These are phyloP conservation scores for Diplodia scrobiculata DNA, from an alignment of 2,329 filamentous ascomycete species.

Conservation along the genomic window DNA sequence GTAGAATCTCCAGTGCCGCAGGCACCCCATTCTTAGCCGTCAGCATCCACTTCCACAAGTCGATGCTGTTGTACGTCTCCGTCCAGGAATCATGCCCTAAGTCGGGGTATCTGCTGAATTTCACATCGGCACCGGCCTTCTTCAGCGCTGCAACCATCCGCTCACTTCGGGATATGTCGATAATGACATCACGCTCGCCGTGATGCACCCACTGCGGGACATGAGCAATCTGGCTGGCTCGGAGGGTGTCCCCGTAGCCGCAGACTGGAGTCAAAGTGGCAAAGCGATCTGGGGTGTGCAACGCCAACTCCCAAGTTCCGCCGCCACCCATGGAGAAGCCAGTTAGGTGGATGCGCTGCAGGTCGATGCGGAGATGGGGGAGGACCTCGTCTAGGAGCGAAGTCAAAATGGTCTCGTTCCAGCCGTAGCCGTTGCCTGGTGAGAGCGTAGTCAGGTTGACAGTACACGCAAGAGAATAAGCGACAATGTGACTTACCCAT, in stretches of 20 bases:
- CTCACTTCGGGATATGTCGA: constrained; percentile 11
- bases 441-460: neutral
- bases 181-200: constrained; percentile 28
- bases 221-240: constrained; percentile 24
- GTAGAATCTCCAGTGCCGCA: neutral
- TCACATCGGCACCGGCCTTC: constrained; percentile 22
- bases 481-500: neutral
- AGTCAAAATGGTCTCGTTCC: constrained; percentile 28
- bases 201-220: constrained; percentile 30
- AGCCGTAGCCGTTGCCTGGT: constrained; percentile 31
- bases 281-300: constrained; percentile 31
- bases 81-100: constrained; percentile 30
- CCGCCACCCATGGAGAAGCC: constrained; percentile 32
- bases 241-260: constrained; percentile 28
- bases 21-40: neutral
- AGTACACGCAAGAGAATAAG: neutral
- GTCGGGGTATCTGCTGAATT: constrained; percentile 27
- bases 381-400: constrained; percentile 30
- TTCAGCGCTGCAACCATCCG: constrained; percentile 29
- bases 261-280: constrained; percentile 31
- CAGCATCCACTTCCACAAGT: constrained; percentile 30
- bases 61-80: constrained; percentile 23
- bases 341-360: constrained; percentile 30
- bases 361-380: constrained; percentile 29
- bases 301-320: constrained; percentile 30